Evolutionary conservation across 352 stramenopile genomes (phyloP), one percentile per base, ranked within the genome.

Genomic region (Blastocystis sp.): DNA sequence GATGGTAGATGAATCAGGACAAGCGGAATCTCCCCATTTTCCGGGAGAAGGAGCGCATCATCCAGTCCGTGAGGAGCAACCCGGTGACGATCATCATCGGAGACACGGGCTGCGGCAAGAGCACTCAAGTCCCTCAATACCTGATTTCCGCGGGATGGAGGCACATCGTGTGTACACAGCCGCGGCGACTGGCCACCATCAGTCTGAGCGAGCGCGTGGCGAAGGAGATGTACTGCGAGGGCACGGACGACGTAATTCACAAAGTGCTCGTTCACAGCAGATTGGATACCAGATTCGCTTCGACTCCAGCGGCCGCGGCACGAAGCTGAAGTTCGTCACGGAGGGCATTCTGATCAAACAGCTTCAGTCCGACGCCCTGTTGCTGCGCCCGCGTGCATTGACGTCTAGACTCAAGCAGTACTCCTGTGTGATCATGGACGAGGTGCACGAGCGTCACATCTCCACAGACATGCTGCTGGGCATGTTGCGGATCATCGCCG

Each of bases 401-500:
- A 34, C 54, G 42, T 52, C 28, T 60, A 76, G 66, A 59, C 28
- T 84, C 19, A 21, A 68, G 54, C 74, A 68, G 61, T 84, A 84
- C 21, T 84, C 74, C 0, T 14, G 65, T 11, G 74, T 84, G 59
- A 84, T 84, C 19, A 84, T 84, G 74, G 78, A 88, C 34, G 78
- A 88, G 43, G 78, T 88, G 10, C 78, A 88, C 24, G 78, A 88
- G 52, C 78, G 78, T 14, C 78, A 88, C 60, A 65, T 88, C n/a
- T 42, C 78, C 9, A 79, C 64, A 2, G 78, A 88, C 34, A 62
- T 88, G 19, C 28, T 88, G 60, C 60, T 88, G n/a, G 78, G 78
- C 19, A 79, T 88, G 64, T 11, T 88, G 21, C 79, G 76, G 52
- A 24, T 88, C 42, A 93, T 97, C 1, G 93, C 95, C 42, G 91